These are phyloP conservation scores for Termitomyces eurrhizus DNA, from an alignment of 768 basidiomycete species.

Conservation along the genomic window DNA sequence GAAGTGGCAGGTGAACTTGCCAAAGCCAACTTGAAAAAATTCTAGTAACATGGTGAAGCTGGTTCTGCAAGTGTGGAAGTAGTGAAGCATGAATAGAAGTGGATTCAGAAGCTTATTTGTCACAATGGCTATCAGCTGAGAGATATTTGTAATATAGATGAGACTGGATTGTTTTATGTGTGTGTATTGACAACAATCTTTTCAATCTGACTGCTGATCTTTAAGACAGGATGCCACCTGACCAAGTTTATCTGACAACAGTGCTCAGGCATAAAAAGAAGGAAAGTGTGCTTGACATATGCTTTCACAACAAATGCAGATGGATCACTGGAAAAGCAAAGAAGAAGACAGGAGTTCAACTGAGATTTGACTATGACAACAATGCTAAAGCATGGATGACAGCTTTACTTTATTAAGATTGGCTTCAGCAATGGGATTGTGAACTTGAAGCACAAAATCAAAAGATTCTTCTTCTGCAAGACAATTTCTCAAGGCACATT, in stretches of 20 bases:
- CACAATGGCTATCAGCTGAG: background rate
- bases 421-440: no score
- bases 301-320: background rate
- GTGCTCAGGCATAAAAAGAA: background rate
- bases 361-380: background rate
- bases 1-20: no score
- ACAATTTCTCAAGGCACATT: no score
- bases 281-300: background rate
- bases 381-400: background rate
- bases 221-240: background rate
- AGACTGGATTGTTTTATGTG: background rate
- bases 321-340: background rate
- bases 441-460: no score
- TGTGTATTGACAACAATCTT: background rate
- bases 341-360: no score
- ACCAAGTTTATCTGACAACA: background rate
- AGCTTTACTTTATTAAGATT: background rate
- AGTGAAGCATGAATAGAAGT: no score
- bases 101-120: no score
- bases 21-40: no score
- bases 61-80: no score
- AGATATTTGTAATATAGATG: no score
- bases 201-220: background rate
- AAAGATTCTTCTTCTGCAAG: no score
- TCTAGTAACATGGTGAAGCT: no score